Conservation (phyloP, 805 yeast genomes). For the Lipomyces lipofer region DNA sequence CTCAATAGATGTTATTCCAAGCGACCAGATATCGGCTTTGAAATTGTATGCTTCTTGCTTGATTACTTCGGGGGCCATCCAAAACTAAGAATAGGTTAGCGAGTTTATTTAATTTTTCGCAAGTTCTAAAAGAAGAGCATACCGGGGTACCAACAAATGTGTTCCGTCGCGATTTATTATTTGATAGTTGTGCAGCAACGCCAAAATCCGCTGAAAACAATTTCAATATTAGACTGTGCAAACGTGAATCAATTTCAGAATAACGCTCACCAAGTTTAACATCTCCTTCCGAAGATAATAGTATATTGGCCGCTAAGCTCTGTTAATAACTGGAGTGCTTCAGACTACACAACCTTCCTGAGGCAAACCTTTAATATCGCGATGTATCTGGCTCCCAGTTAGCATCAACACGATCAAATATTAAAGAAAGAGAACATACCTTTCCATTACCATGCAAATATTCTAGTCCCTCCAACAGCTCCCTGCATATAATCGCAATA, state of each 20-base stretch:
- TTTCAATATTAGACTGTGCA: neutral
- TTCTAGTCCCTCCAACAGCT: slow-evolving; percentile 58
- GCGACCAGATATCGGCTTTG: slow-evolving; percentile 76
- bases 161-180: slow-evolving; percentile 52
- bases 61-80: slow-evolving; percentile 99
- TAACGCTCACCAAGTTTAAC: slow-evolving; percentile 58
- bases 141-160: slow-evolving; percentile 51
- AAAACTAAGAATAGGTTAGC: too few relatives aligned
- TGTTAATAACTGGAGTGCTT: neutral
- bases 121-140: too few relatives aligned
- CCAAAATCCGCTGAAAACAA: slow-evolving; percentile 76
- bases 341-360: neutral
- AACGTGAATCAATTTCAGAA: too few relatives aligned
- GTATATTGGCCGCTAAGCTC: slow-evolving; percentile 71
- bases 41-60: slow-evolving; percentile 76
- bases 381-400: slow-evolving; percentile 56
- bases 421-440: slow-evolving; percentile 27
- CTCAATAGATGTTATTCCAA: slow-evolving; percentile 78
- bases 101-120: slow-evolving; percentile 21
- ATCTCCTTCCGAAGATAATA: slow-evolving; percentile 66
- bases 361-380: slow-evolving; percentile 67
- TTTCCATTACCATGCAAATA: slow-evolving; percentile 69
- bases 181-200: slow-evolving; percentile 78
- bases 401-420: slow-evolving; percentile 42
- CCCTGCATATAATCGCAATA: slow-evolving; percentile 55